Conservation (phyloP, 2,329 filamentous ascomycete genomes). For the Colletotrichum musicola region DNA sequence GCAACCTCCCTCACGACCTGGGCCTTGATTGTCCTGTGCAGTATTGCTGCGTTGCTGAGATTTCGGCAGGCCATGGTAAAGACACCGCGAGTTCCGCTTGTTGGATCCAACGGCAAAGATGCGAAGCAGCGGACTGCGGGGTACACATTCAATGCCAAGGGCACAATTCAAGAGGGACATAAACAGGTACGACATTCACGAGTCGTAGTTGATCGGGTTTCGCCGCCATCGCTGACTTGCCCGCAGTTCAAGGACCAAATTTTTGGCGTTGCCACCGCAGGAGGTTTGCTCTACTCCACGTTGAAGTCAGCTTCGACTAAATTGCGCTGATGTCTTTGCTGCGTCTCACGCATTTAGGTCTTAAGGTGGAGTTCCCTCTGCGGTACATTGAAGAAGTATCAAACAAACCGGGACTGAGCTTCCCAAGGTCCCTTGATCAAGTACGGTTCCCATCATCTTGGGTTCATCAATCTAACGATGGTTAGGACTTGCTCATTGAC, state of each 20-base stretch:
- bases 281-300: background rate
- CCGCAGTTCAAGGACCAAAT: background rate
- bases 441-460: background rate
- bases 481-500: background rate
- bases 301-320: too few relatives aligned
- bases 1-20: background rate
- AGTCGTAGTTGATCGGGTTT: too few relatives aligned
- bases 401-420: conserved; percentile 4
- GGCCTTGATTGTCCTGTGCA: background rate
- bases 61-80: background rate
- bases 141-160: conserved; percentile 1
- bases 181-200: background rate
- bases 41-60: background rate
- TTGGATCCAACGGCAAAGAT: conserved; percentile 4
- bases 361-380: background rate
- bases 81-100: background rate
- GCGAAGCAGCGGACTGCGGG: background rate
- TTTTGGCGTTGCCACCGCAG: conserved; percentile 1
- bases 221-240: background rate
- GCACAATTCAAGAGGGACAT: background rate
- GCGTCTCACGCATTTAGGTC: background rate
- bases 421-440: conserved; percentile 1
- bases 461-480: background rate
- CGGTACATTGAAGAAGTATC: conserved; percentile 3
- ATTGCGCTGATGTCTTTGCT: too few relatives aligned